These are phyloP conservation scores for Auxenochlorella pyrenoidosa DNA, from an alignment of 139 green algal species.

Conservation along the genomic window DNA sequence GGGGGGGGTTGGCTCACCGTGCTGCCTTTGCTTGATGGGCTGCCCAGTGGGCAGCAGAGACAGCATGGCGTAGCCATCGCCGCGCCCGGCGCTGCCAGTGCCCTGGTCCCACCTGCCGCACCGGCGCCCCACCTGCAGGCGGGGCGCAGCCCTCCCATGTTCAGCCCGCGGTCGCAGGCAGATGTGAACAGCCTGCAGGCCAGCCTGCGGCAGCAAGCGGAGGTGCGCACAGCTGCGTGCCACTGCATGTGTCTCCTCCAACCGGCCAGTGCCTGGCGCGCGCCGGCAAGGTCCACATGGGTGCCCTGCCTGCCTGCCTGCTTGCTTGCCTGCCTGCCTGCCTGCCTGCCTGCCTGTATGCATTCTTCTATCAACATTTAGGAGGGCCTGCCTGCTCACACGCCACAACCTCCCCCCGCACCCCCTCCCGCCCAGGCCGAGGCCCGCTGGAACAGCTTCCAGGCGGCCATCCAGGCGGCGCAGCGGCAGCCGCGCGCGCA, in stretches of 20 bases:
- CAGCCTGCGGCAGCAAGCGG: not conserved
- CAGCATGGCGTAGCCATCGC: no score
- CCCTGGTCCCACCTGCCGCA: no score
- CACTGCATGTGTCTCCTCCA: not conserved
- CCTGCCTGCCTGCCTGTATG: not conserved
- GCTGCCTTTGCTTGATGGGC: no score
- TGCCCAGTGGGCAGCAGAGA: no score
- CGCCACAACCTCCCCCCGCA: not conserved
- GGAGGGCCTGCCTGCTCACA: no score
- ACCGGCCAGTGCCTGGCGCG: no score
- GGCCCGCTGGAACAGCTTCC: conserved; percentile 20
- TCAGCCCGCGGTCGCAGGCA: conserved; percentile 37
- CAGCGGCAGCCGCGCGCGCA: not conserved
- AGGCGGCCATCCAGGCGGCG: not conserved
- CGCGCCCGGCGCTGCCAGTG: no score
- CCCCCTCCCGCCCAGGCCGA: not conserved
- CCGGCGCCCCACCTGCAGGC: conserved; percentile 66
- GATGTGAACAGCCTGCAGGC: conserved; percentile 31
- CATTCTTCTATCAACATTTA: no score
- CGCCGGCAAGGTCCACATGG: no score
- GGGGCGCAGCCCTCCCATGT: conserved; percentile 38
- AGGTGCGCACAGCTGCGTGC: not conserved
- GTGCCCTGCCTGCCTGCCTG: not conserved
- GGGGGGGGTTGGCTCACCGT: no score
- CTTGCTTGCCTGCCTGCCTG: not conserved